Evolutionary conservation across 2,329 filamentous ascomycete species (phyloP).

Genomic region (Diaporthe nobilis): DNA sequence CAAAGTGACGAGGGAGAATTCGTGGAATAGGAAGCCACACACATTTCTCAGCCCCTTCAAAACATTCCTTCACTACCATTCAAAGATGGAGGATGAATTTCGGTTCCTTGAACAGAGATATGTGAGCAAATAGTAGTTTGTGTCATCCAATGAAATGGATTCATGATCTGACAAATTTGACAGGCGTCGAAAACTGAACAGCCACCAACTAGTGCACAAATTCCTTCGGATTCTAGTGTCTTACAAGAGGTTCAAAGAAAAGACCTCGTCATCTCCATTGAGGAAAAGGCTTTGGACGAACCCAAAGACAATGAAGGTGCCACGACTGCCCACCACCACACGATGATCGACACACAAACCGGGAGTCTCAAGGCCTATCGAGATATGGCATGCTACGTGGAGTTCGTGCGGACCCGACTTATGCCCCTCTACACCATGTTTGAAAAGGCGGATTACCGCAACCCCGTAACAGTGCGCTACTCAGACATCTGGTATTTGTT

Average conservation of each 20-base stretch:
- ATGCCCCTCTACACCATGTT: conserved; percentile 14
- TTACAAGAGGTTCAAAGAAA: background rate
- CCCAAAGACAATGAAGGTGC: background rate
- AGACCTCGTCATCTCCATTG: background rate
- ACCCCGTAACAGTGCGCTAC: background rate
- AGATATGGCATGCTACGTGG: conserved; percentile 37
- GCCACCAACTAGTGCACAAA: background rate
- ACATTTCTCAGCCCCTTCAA: conserved; percentile 35
- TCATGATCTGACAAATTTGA: background rate
- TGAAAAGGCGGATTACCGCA: background rate
- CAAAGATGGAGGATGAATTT: conserved; percentile 7
- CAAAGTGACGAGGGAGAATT: conserved; percentile 24
- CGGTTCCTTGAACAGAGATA: background rate
- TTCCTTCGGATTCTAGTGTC: background rate
- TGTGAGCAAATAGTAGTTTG: too few relatives aligned
- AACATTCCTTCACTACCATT: conserved; percentile 22
- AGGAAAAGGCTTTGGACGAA: too few relatives aligned
- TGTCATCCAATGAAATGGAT: too few relatives aligned
- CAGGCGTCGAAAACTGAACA: background rate
- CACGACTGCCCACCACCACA: background rate
- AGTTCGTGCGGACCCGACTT: conserved; percentile 7
- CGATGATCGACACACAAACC: background rate
- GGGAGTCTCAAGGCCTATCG: background rate
- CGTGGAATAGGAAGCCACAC: conserved; percentile 11
- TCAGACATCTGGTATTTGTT: conserved; percentile 35